Base-by-base conservation (phyloP, 202 grass and related monocot genomes). In the Setaria viridis region DNA sequence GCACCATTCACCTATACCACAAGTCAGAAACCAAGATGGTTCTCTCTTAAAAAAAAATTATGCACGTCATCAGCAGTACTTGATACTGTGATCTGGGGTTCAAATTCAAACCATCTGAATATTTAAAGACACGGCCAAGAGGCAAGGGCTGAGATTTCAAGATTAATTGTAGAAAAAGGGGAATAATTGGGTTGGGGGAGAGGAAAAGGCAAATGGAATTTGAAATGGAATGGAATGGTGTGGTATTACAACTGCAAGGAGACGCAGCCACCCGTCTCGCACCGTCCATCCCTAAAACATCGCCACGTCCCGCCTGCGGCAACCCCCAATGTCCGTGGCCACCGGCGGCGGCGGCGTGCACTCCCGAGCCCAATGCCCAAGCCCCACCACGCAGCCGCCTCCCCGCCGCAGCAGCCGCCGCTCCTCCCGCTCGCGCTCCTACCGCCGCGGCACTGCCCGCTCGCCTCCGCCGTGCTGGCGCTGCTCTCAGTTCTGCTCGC, bases 301-400 rank as follows among this genome's bases (percentile, higher is more conserved):
- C 85, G 72, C 77, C 85, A 80, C 87, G 87, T 86, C 72, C 72
- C 78, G 75, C 56, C 51, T 39, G 33, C 50, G 72, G 10, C 21
- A 60, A 82, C 82, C 88, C 79, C 79, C 72, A 86, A 99, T 99
- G 96, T 87, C 84, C 91, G 74, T 92, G 70, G 86, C 91, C 86
- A 90, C 82, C 82, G 72, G 78, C 77, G 82, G 85, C 85, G 93
- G 68, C 81, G 74, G 37, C 87, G 81, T 63, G 70, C 39, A 80
- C 74, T 62, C 57, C 72, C 65, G 85, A 69, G 71, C 64, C 77
- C 87, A 77, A 87, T 80, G 87, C 84, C 75, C 87, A 79, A 77
- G 55, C 82, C 80, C 85, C 84, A 79, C 84, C 72, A 85, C 62
- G 35, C 74, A 80, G 45, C 84, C 35, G 42, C 77, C 66, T 33